Conservation (phyloP, 1,284 basidiomycete genomes). For the Singerocomus inundabilis region DNA sequence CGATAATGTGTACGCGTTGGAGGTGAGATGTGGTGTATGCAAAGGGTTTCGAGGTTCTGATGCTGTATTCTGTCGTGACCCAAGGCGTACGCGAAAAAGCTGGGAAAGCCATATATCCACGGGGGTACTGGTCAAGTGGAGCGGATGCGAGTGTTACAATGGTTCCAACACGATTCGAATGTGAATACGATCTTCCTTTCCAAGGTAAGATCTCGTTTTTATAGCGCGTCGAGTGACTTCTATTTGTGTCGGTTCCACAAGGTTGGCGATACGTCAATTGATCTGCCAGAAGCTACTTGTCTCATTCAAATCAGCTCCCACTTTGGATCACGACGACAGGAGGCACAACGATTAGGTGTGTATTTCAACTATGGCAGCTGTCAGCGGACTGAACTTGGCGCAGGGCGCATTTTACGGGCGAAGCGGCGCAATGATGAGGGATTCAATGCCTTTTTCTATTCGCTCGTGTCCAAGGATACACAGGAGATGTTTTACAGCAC, state of each 20-base stretch:
- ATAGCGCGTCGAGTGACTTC: conserved; percentile 9
- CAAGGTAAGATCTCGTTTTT: conserved; percentile 56
- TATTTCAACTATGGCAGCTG: conserved; percentile 16
- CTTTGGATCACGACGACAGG: conserved; percentile 97
- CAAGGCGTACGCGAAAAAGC: conserved; percentile 92
- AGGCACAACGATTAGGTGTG: conserved; percentile 91
- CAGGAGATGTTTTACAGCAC: conserved; percentile 99
- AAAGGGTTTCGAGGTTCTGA: not conserved
- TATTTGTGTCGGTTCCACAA: conserved; percentile 34
- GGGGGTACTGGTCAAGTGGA: conserved; percentile 96
- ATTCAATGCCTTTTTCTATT: conserved; percentile 99
- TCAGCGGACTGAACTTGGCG: conserved; percentile 11
- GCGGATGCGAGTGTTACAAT: conserved; percentile 91
- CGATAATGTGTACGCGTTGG: conserved; percentile 96
- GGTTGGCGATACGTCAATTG: conserved; percentile 99
- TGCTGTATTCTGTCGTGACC: not conserved
- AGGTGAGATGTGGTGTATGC: conserved; percentile 53
- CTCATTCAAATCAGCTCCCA: conserved; percentile 99
- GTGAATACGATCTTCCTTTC: conserved; percentile 99
- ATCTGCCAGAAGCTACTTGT: conserved; percentile 98
- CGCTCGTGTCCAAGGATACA: conserved; percentile 97
- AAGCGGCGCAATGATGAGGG: conserved; percentile 99
- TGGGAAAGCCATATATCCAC: conserved; percentile 95
- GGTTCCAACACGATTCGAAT: conserved; percentile 94
- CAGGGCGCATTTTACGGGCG: conserved; percentile 92